Base-by-base conservation (phyloP, 805 yeast genomes). In the Candida yuanshanica region DNA sequence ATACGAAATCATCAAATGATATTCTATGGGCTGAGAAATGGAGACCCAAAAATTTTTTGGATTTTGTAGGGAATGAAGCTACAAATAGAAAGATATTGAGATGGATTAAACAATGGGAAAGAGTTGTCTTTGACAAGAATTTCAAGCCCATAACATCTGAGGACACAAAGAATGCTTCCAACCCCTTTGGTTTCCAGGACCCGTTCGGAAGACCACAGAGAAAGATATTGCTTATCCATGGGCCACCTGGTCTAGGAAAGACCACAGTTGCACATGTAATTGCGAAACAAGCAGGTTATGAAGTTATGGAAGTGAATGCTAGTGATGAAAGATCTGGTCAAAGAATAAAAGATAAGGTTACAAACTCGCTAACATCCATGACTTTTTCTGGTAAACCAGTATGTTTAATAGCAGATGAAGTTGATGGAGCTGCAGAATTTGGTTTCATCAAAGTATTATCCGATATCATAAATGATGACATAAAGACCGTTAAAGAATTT, bases 211-310 rank as follows among this genome's bases (percentile, higher is more conserved):
- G 90, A 41, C 90, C 90, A 0, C 64, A 60, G 13, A 72, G 72
- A 39, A 82, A 77, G 48, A 70, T 93, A 0, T 57, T 93, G 17
- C 64, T 93, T 32, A 73, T 93, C 10, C 88, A 83, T 57, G 99
- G 99, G 0, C 93, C 95, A 5, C 95, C 95, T 0, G 95, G 95
- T 26, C 81, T 82, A 37, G 95, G 95, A 20, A 84, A 84, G 52
- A 84, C 95, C 6, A 81, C 87, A 4, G 83, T 90, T 7, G 91
- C 91, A 0, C 96, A 90, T 55, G 76, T 88, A 2, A 72, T 89
- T 27, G 93, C 96, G 4, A 72, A 70, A 35, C 95, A 86, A 48
- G 74, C 85, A 31, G 95, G 95, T 0, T 91, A 84, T 58, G 77
- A 79, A 35, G 74, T 84, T 0, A 72, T 83, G 50, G 99, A 91